Evolutionary conservation across 2,329 filamentous ascomycete species (phyloP).

Genomic region (Fusarium pilosicola): DNA sequence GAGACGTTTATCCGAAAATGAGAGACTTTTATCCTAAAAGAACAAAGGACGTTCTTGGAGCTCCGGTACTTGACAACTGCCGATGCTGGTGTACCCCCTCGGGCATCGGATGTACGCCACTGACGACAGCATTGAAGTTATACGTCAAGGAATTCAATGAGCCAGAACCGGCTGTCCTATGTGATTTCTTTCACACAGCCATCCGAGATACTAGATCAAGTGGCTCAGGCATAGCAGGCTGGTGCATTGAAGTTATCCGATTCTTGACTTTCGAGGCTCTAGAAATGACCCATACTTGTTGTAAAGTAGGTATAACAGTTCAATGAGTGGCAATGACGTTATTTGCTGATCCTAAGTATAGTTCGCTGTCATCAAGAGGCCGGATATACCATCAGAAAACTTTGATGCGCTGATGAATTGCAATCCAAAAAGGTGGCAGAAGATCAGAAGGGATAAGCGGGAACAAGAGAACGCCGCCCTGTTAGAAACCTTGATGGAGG

Average conservation of each 20-base stretch:
- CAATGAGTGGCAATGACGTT: rapidly evolving
- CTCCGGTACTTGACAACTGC: rapidly evolving
- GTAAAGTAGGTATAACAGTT: rapidly evolving
- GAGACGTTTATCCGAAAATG: rapidly evolving
- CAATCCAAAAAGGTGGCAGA: rapidly evolving
- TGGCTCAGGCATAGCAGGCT: rapidly evolving
- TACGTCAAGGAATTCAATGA: rapidly evolving
- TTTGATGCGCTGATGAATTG: rapidly evolving
- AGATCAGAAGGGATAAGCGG: rapidly evolving
- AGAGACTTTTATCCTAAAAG: rapidly evolving
- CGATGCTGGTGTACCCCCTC: not conserved
- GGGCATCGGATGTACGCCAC: rapidly evolving
- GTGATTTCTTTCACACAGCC: rapidly evolving
- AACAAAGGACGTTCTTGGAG: rapidly evolving
- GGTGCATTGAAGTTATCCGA: not conserved
- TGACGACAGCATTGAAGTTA: not conserved
- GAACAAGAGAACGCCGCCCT: not conserved
- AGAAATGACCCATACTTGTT: not conserved
- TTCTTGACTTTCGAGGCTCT: not conserved
- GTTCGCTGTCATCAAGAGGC: rapidly evolving
- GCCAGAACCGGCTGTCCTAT: rapidly evolving
- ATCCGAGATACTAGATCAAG: rapidly evolving
- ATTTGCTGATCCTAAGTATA: rapidly evolving
- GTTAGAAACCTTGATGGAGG: rapidly evolving
- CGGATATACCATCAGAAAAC: rapidly evolving